Evolutionary conservation across 129 eudicot species (phyloP), one percentile per base, ranked within the genome.

Genomic region (Helianthus annuus): DNA sequence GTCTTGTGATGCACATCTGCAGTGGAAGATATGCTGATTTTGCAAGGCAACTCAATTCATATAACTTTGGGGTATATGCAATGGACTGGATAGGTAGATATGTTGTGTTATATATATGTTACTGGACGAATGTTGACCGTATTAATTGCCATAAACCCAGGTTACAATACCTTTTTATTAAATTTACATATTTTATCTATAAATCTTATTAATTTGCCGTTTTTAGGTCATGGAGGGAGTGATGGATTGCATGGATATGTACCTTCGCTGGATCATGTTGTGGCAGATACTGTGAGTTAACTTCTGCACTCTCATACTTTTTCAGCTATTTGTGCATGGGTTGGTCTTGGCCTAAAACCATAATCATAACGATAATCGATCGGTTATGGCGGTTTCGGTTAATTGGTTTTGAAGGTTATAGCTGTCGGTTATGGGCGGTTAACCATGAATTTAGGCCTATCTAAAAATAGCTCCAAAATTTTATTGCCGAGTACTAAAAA

Each of bases 181-280:
- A 42, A 10, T 1, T 10, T 58, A 39, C 45, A 24, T 27, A 11
- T 10, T 4, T 58, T 27, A 10, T 19, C 29, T 3, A 24, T 22
- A 1, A 4, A 2, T 49, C 4, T 24, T 57, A 2, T 6, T 2
- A 16, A 6, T 54, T 69, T 72, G 49, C 7, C 40, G 14, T 55
- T 48, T 48, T 15, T 73, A 94, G 98, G 98, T 76, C 98, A 94
- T 81, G 98, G 98, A 44, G 98, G 98, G 38, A 94, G 98, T 79
- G 98, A 94, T 75, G 98, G 98, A 74, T 79, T 94, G 81, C 98
- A 94, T 68, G 98, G 98, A 74, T 94, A 90, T 73, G 98, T 94
- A 16, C 98, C 98, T 77, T 94, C 98, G 44, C 70, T 94, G 70
- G 98, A 94, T 70, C 93, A 90, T 70, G 98, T 94, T 48, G 97